Evolutionary conservation across 495 filamentous ascomycete genomes (phyloP).

Genomic region (Daldinia concentrica): DNA sequence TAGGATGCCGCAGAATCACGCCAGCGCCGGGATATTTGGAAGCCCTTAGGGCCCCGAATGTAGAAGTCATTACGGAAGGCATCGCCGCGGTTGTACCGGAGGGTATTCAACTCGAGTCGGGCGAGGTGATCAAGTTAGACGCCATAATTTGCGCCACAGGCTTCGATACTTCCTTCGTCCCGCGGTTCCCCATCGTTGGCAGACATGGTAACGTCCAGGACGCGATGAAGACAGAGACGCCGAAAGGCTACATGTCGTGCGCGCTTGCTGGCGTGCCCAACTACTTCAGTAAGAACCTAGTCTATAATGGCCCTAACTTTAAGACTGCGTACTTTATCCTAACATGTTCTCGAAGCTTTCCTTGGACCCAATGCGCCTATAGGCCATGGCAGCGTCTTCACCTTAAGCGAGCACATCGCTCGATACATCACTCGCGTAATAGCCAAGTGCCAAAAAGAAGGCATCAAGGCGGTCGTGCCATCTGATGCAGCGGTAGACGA

Average conservation of each 20-base stretch:
- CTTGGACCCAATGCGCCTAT: slow-evolving; percentile 61
- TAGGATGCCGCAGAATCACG: slow-evolving; percentile 73
- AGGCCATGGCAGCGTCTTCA: slow-evolving; percentile 61
- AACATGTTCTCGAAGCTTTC: slow-evolving; percentile 48
- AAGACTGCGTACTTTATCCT: slow-evolving; percentile 12
- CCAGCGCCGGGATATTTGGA: slow-evolving; percentile 75
- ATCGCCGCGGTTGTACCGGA: slow-evolving; percentile 68
- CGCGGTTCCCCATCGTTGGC: slow-evolving; percentile 68
- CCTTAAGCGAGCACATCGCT: slow-evolving; percentile 57
- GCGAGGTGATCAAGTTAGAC: slow-evolving; percentile 65
- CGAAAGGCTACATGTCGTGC: slow-evolving; percentile 58
- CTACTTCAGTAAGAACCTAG: slow-evolving; percentile 55
- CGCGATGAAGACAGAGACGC: slow-evolving; percentile 47
- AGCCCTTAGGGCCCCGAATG: slow-evolving; percentile 67
- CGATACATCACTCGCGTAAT: slow-evolving; percentile 57
- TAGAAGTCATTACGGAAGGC: slow-evolving; percentile 63
- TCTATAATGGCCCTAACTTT: background rate
- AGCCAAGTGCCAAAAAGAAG: slow-evolving; percentile 57
- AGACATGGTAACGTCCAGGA: slow-evolving; percentile 61
- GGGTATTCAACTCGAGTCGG: slow-evolving; percentile 66
- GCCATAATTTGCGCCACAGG: slow-evolving; percentile 77
- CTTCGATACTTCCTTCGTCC: slow-evolving; percentile 68
- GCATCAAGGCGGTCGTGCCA: slow-evolving; percentile 53
- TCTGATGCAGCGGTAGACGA: slow-evolving; percentile 56
- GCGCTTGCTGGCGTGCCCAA: slow-evolving; percentile 58